Evolutionary conservation across 768 basidiomycete genomes (phyloP).

Genomic region (Termitomyces sp.): DNA sequence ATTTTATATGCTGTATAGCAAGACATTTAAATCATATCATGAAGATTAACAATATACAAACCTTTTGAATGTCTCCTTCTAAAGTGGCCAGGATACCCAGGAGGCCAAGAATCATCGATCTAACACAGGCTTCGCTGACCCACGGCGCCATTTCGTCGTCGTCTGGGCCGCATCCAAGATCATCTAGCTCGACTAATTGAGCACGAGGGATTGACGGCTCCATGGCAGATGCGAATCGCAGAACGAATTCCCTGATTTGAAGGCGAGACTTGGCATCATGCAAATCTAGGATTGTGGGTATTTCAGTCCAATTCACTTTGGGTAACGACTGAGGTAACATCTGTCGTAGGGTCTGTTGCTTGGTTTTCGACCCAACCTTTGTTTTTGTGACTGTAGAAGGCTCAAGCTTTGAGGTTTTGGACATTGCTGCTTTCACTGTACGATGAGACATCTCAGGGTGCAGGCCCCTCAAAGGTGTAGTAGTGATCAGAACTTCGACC

Average conservation of each 20-base stretch:
- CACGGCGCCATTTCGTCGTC: conserved; percentile 42
- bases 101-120: conserved; percentile 56
- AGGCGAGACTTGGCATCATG: conserved; percentile 55
- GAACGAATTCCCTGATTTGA: conserved; percentile 67
- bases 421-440: not conserved
- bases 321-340: conserved; percentile 34
- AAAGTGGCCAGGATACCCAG: conserved; percentile 47
- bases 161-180: conserved; percentile 33
- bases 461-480: not conserved
- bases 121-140: conserved; percentile 63
- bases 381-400: not conserved
- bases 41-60: conserved; percentile 11
- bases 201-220: conserved; percentile 35
- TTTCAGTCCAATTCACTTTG: conserved; percentile 45
- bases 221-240: conserved; percentile 54
- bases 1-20: conserved; percentile 30
- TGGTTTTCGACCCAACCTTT: conserved; percentile 11
- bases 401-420: not conserved
- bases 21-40: not conserved
- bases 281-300: conserved; percentile 37
- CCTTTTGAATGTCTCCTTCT: conserved; percentile 31
- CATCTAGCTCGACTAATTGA: conserved; percentile 61
- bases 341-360: conserved; percentile 21
- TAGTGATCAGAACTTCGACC: conserved; percentile 5
- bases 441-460: not conserved